Evolutionary conservation across 345 rosid genomes (phyloP).

Genomic region (Arabidopsis thaliana): DNA sequence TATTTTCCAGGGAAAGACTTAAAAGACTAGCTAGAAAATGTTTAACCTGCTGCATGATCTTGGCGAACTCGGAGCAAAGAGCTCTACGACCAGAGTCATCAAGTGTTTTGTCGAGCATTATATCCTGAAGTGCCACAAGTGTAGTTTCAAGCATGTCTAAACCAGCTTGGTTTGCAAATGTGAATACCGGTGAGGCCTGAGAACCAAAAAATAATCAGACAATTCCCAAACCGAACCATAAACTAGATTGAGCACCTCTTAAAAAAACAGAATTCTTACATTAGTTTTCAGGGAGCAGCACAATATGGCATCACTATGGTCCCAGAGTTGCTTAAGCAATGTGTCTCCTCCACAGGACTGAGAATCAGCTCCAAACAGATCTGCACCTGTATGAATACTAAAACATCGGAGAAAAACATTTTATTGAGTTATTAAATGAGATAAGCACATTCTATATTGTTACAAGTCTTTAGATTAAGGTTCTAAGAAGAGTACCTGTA

Average conservation of each 20-base stretch:
- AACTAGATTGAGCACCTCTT: not conserved
- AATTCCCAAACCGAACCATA: not conserved
- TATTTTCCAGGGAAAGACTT: not conserved
- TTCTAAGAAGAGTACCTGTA: conserved; percentile 60
- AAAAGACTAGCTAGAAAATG: not conserved
- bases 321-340: conserved; percentile 88
- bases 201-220: not conserved
- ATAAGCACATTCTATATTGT: not conserved
- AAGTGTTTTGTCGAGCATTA: conserved; percentile 87
- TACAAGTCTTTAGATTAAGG: not conserved
- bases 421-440: not conserved
- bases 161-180: conserved; percentile 94
- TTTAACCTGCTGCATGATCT: conserved; percentile 88
- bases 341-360: conserved; percentile 57
- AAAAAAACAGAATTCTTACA: conserved; percentile 44
- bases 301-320: conserved; percentile 81
- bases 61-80: conserved; percentile 79
- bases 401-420: conserved; percentile 22
- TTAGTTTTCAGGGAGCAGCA: conserved; percentile 90
- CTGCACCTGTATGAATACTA: conserved; percentile 72
- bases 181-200: conserved; percentile 85
- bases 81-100: conserved; percentile 82
- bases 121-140: conserved; percentile 92
- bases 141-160: conserved; percentile 99
- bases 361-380: conserved; percentile 58